Base-by-base conservation (phyloP, 345 rosid genomes). In the Leavenworthia alabamica region DNA sequence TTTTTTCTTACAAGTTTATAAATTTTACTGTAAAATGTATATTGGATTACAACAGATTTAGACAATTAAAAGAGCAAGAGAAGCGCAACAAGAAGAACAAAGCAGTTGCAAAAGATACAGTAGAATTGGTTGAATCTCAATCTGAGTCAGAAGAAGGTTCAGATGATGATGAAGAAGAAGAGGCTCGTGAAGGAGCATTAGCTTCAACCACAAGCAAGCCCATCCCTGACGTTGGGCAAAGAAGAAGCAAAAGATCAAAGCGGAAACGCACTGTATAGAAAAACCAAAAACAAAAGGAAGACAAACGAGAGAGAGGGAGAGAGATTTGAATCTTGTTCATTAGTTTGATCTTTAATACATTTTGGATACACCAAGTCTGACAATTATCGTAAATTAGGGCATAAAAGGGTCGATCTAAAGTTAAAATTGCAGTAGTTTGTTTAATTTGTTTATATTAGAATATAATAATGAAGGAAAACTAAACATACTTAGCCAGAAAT, bases 201-300 rank as follows among this genome's bases (percentile, higher is more conserved):
- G 83, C 88, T 63, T 80, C 96, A 2, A 77, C 76, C 56, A 60
- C 70, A 62, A 71, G 78, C 66, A 87, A 89, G 66, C 78, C 71
- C 47, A 72, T 83, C 52, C 90, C 90, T 0, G 80, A 79, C 23
- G 74, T 75, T 64, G 79, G 85, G 43, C 86, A 76, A 72, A 79
- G 86, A 79, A 82, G 83, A 78, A 89, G 94, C 84, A 93, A 89
- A 81, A 78, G 95, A 51, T 81, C 98, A 23, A 88, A 88, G 82
- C 63, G 86, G 53, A 88, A 88, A 76, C 94, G 88, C 27, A 74
- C 96, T 60, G 88, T 86, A 68, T 89, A 73, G 83, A 65, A 59
- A 6, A 59, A 6, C 8, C 12, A 11, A 15, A 70, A 56, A 22
- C 13, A 39, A 70, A 32, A 32, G 41, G 41, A 53, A 39, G 56